These are phyloP conservation scores for Tylopilus sp. DNA, from an alignment of 768 basidiomycete genomes.

Conservation along the genomic window DNA sequence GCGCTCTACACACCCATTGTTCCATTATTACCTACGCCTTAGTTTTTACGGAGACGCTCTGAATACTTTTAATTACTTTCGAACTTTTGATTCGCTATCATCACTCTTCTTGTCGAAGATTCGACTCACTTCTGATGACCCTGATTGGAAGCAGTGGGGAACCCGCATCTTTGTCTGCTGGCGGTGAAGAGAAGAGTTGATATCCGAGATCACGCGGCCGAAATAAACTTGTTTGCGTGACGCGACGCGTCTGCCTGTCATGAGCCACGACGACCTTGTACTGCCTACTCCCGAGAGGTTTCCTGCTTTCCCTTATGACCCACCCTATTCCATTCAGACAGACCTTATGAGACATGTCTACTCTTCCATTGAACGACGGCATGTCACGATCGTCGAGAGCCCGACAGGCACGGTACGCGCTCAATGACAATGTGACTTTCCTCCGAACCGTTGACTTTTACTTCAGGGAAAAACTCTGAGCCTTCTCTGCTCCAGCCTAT, in stretches of 20 bases:
- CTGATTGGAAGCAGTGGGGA: constrained; percentile 2
- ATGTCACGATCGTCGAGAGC: constrained; percentile 82
- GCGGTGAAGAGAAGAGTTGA: background rate
- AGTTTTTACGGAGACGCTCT: constrained; percentile 23
- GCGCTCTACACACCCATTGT: constrained; percentile 16
- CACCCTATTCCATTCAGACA: constrained; percentile 81
- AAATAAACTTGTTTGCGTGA: background rate
- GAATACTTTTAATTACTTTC: constrained; percentile 26
- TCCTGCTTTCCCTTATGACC: constrained; percentile 77
- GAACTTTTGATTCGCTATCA: constrained; percentile 14
- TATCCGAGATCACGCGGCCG: too few relatives aligned
- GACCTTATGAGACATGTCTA: constrained; percentile 90
- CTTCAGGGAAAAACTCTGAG: constrained; percentile 85
- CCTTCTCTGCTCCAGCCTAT: constrained; percentile 69
- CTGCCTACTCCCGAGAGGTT: constrained; percentile 68
- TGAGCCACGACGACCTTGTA: constrained; percentile 19
- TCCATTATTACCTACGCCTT: constrained; percentile 18
- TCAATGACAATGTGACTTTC: background rate
- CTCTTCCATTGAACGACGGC: constrained; percentile 64
- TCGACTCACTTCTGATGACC: constrained; percentile 5
- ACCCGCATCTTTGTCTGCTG: constrained; percentile 7
- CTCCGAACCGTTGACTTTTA: background rate
- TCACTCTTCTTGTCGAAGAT: constrained; percentile 3
- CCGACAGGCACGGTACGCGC: constrained; percentile 80
- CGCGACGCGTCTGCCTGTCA: constrained; percentile 11